Percentiles rank a stretch among this genome's conserved stretches.
Evolutionary conservation across 2,329 filamentous ascomycete species (phyloP).

Genomic region (Stagonosporopsis tanaceti): DNA sequence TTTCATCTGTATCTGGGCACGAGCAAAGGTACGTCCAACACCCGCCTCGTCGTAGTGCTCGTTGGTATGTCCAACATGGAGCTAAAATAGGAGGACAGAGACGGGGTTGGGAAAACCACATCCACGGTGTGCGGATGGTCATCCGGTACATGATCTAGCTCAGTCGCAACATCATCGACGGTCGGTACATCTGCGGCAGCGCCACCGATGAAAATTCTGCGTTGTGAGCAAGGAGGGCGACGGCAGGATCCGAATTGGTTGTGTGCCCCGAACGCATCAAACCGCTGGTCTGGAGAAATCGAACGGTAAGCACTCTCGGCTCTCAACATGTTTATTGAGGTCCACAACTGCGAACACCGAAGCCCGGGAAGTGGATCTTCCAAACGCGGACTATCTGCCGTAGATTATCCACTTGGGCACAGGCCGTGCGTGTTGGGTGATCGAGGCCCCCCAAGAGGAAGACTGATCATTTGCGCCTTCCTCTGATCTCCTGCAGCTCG

Average conservation of each 20-base stretch:
- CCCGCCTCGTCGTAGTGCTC: not conserved
- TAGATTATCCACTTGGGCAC: constrained; percentile 5
- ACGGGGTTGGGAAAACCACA: constrained; percentile 29
- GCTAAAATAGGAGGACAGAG: constrained; percentile 17
- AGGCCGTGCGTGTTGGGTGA: not conserved
- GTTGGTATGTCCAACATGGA: not conserved
- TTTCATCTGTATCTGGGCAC: constrained; percentile 29
- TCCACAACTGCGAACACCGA: constrained; percentile 7
- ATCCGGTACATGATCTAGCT: constrained; percentile 24
- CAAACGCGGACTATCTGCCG: not conserved
- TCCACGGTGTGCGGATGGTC: constrained; percentile 23
- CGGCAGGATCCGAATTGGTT: not conserved
- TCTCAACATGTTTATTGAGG: constrained; percentile 14
- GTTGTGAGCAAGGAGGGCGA: not conserved
- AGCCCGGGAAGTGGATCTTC: constrained; percentile 8
- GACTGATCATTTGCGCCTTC: constrained; percentile 4
- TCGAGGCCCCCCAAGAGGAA: not conserved
- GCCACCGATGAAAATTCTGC: constrained; percentile 4
- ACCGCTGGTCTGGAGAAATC: not conserved
- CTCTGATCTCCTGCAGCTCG: constrained; percentile 3
- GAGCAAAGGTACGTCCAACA: constrained; percentile 29
- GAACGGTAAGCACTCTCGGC: not conserved
- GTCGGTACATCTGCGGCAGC: not conserved
- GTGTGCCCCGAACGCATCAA: not conserved
- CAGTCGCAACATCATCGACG: no score